phyloP scores from a whole-genome alignment of 305 asterid species.

The Fraxinus baroniana region DNA sequence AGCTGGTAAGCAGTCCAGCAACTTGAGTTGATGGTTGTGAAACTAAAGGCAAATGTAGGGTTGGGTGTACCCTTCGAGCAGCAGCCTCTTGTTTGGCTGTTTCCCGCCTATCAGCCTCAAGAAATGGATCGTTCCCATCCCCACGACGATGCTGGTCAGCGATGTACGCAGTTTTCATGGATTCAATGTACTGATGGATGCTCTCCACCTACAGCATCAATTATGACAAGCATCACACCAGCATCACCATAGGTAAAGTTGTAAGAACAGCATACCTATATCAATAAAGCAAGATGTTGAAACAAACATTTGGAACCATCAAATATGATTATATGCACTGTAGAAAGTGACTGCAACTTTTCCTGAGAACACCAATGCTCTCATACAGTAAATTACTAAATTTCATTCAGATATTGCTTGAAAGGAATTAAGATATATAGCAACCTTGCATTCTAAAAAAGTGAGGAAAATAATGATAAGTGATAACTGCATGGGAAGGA shows the following conservation, averaged over 20 bases:
- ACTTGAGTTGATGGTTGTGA: slow-evolving; percentile 59
- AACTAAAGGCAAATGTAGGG: slow-evolving; percentile 72
- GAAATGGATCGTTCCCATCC: slow-evolving; percentile 76
- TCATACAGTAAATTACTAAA: neutral
- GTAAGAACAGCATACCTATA: neutral
- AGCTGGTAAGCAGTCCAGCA: slow-evolving; percentile 46
- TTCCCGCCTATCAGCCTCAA: slow-evolving; percentile 92
- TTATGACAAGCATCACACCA: slow-evolving; percentile 11
- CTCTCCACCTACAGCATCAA: slow-evolving; percentile 64
- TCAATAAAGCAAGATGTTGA: neutral
- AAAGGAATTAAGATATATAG: neutral
- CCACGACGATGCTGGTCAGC: slow-evolving; percentile 85
- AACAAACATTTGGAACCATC: neutral
- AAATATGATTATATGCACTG: neutral
- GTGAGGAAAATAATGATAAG: neutral
- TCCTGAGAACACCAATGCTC: neutral
- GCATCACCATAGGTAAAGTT: neutral
- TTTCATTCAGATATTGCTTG: neutral
- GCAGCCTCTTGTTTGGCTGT: slow-evolving; percentile 94
- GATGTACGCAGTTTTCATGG: slow-evolving; percentile 91
- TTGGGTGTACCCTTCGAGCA: slow-evolving; percentile 92
- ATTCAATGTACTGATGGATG: slow-evolving; percentile 90
- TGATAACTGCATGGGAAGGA: neutral
- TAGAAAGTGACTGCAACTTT: neutral
- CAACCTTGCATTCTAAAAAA: neutral